Evolutionary conservation across 192 early-diverging fungal species (phyloP).

Genomic region (Helicostylum pulchrum): DNA sequence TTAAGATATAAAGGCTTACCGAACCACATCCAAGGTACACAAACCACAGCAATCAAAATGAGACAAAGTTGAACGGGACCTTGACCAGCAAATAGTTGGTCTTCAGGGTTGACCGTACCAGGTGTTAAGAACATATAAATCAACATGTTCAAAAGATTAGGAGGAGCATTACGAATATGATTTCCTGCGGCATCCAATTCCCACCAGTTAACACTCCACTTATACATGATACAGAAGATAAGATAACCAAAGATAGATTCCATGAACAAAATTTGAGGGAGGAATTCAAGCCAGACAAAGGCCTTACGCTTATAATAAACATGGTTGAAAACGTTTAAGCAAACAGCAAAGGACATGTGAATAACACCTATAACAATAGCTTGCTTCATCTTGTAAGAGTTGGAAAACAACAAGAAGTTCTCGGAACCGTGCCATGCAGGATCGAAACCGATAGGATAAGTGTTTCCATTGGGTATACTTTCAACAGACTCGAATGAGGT

Average conservation of each 20-base stretch:
- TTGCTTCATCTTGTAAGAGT: slow-evolving; percentile 99
- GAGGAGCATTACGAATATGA: slow-evolving; percentile 69
- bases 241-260: slow-evolving; percentile 95
- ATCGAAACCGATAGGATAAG: slow-evolving; percentile 84
- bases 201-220: slow-evolving; percentile 93
- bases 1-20: slow-evolving; percentile 86
- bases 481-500: slow-evolving; percentile 55
- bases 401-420: slow-evolving; percentile 92
- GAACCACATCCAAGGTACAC: slow-evolving; percentile 97
- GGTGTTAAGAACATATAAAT: slow-evolving; percentile 99
- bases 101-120: slow-evolving; percentile 64
- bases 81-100: slow-evolving; percentile 85
- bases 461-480: slow-evolving; percentile 57
- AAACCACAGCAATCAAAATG: slow-evolving; percentile 78
- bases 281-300: slow-evolving; percentile 81
- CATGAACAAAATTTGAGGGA: slow-evolving; percentile 95
- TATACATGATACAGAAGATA: slow-evolving; percentile 85
- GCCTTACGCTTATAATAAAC: slow-evolving; percentile 80
- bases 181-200: slow-evolving; percentile 65
- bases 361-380: slow-evolving; percentile 93
- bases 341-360: slow-evolving; percentile 96
- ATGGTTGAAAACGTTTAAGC: slow-evolving; percentile 87
- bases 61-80: slow-evolving; percentile 76
- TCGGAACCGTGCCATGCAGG: slow-evolving; percentile 93
- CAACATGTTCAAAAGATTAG: slow-evolving; percentile 94